Percentiles rank a stretch among this genome's conserved stretches.
These are phyloP conservation scores for Beauveria sp. DNA, from an alignment of 2,329 filamentous ascomycete genomes.

Conservation along the genomic window DNA sequence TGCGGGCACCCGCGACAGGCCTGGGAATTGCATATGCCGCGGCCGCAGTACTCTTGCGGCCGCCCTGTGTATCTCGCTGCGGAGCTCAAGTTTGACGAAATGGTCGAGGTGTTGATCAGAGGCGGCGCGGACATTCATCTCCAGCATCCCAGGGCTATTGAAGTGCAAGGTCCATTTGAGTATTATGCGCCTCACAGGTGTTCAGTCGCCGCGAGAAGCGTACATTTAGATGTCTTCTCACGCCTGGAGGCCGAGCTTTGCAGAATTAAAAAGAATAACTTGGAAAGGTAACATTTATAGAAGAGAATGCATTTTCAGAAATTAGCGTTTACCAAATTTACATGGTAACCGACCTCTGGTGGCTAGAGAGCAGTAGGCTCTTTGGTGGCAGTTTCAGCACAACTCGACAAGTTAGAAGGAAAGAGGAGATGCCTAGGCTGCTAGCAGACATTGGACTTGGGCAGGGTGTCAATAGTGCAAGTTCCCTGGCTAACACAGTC, in stretches of 20 bases:
- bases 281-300: background rate
- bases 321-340: background rate
- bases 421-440: background rate
- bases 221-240: background rate
- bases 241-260: background rate
- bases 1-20: background rate
- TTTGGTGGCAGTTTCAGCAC: too few species aligned
- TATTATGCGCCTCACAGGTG: background rate
- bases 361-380: too few species aligned
- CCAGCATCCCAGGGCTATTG: background rate
- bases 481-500: too few species aligned
- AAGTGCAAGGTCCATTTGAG: background rate
- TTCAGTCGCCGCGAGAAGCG: background rate
- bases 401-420: too few species aligned
- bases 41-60: background rate
- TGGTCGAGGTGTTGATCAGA: background rate
- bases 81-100: background rate
- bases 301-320: background rate
- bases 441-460: background rate
- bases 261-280: background rate
- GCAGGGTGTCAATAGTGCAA: background rate
- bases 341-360: too few species aligned
- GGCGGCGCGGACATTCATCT: background rate
- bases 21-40: background rate
- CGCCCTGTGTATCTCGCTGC: slow-evolving; percentile 1